These are phyloP conservation scores for Talaromyces wortmannii DNA, from an alignment of 495 filamentous ascomycete species.

Conservation along the genomic window DNA sequence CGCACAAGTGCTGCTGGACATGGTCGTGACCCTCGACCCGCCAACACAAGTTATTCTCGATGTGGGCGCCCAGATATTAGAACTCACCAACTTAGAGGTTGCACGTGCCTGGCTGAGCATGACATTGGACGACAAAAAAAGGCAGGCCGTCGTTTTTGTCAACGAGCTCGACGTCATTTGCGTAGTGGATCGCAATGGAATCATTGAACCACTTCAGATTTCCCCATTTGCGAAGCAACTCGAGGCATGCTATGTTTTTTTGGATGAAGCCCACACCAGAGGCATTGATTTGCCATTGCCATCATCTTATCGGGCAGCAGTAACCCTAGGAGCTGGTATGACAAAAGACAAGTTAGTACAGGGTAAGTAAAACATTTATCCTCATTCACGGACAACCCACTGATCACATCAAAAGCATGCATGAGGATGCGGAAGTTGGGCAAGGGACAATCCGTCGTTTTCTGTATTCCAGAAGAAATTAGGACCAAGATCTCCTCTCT, in stretches of 20 bases:
- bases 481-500: conserved; percentile 6
- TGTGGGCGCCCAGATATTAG: conserved; percentile 67
- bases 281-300: conserved; percentile 69
- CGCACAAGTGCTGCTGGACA: conserved; percentile 38
- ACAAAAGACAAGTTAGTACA: conserved; percentile 71
- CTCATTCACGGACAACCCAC: not conserved
- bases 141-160: conserved; percentile 41
- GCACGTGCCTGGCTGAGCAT: conserved; percentile 21
- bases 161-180: conserved; percentile 33
- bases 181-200: conserved; percentile 39
- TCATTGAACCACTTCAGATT: conserved; percentile 40
- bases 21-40: conserved; percentile 25
- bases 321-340: conserved; percentile 59
- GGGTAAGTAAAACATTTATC: conserved; percentile 40
- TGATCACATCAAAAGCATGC: conserved; percentile 38
- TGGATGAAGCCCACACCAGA: conserved; percentile 72
- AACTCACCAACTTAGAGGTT: conserved; percentile 50
- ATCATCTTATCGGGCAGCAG: conserved; percentile 48
- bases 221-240: conserved; percentile 58
- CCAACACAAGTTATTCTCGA: conserved; percentile 59
- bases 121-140: conserved; percentile 5
- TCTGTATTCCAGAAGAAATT: conserved; percentile 49
- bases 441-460: conserved; percentile 53
- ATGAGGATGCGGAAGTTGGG: conserved; percentile 62
- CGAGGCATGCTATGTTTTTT: conserved; percentile 58